Percentiles rank a stretch among this genome's conserved stretches.
phyloP scores from a whole-genome alignment of 2,329 filamentous ascomycete genomes.

The Colletotrichum falcatum region DNA sequence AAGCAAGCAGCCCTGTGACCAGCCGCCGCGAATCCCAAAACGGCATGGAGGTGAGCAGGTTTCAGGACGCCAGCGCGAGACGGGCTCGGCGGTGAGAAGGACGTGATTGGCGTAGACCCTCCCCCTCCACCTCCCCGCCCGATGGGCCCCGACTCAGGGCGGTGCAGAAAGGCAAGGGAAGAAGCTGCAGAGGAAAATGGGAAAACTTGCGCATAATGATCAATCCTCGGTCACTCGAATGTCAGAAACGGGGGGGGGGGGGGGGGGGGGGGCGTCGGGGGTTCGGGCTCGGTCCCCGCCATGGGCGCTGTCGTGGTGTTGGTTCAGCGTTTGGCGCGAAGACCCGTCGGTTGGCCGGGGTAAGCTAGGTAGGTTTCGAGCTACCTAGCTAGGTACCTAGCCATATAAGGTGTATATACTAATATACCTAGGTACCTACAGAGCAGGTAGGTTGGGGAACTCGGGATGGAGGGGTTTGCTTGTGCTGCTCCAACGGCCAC shows the following conservation, averaged over 20 bases:
- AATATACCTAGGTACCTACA: too few relatives aligned
- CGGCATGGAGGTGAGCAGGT: slow-evolving; percentile 41
- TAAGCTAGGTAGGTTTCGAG: neutral
- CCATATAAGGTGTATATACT: too few relatives aligned
- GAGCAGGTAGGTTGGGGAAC: too few relatives aligned
- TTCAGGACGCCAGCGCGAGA: slow-evolving; percentile 38
- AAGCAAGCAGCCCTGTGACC: slow-evolving; percentile 41
- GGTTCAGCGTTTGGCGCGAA: neutral
- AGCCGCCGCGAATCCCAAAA: slow-evolving; percentile 36
- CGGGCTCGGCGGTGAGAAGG: slow-evolving; percentile 21
- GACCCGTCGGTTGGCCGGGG: neutral
- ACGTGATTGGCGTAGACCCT: slow-evolving; percentile 8
- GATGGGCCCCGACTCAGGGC: slow-evolving; percentile 24
- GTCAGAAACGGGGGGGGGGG: too few relatives aligned
- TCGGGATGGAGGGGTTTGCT: neutral
- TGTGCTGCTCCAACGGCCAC: slow-evolving; percentile 11
- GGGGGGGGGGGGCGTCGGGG: neutral
- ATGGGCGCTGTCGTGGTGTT: too few relatives aligned
- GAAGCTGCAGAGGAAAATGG: neutral
- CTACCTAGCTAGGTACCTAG: too few relatives aligned
- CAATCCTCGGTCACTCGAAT: neutral
- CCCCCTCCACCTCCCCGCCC: too few relatives aligned
- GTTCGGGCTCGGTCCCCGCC: neutral
- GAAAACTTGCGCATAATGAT: slow-evolving; percentile 21
- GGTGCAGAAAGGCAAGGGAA: slow-evolving; percentile 5